Conservation (phyloP, 805 yeast species). For the Candida manassasensis region DNA sequence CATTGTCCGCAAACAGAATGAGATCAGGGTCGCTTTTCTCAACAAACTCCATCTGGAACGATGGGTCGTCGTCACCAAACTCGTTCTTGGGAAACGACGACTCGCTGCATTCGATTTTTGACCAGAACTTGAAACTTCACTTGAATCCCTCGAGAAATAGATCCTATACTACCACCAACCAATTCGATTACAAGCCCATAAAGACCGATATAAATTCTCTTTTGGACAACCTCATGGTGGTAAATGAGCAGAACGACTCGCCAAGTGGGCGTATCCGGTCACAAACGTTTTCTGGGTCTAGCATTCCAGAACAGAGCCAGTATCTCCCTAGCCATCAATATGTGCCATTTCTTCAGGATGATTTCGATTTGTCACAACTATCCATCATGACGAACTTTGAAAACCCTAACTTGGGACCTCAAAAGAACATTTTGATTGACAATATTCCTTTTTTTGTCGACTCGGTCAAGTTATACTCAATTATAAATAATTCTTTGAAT, state of each 20-base stretch:
- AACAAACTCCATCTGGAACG: constrained; percentile 56
- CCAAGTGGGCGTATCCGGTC: constrained; percentile 21
- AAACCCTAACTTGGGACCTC: constrained; percentile 67
- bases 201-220: constrained; percentile 9
- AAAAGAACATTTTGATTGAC: constrained; percentile 71
- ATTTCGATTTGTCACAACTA: constrained; percentile 53
- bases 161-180: constrained; percentile 46
- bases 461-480: constrained; percentile 30
- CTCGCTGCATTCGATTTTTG: neutral
- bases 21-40: constrained; percentile 55
- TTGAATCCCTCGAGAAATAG: constrained; percentile 31
- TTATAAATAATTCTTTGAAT: constrained; percentile 19
- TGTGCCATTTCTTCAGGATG: constrained; percentile 42
- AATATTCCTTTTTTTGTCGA: constrained; percentile 75
- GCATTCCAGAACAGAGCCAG: constrained; percentile 16
- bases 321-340: constrained; percentile 9
- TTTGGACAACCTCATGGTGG: constrained; percentile 28
- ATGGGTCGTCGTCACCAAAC: constrained; percentile 24
- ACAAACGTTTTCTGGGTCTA: constrained; percentile 37
- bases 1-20: constrained; percentile 30
- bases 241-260: neutral
- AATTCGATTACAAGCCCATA: constrained; percentile 17
- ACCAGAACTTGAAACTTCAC: neutral
- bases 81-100: constrained; percentile 1
- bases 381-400: constrained; percentile 68